Evolutionary conservation across 495 filamentous ascomycete species (phyloP).

Genomic region (Podospora tetraspora): DNA sequence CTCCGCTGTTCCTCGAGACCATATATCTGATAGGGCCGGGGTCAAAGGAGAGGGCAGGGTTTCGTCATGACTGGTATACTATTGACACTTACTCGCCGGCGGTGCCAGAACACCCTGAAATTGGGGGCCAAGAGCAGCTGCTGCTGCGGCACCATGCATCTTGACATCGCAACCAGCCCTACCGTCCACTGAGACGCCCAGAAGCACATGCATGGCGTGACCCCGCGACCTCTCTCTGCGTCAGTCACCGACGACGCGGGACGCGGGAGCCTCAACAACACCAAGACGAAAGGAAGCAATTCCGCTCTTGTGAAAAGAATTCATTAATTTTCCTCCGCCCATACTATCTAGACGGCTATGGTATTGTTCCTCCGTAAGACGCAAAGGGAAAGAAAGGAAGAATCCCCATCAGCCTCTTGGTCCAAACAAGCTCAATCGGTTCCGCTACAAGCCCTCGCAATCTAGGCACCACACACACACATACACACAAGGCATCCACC

Average conservation of each 20-base stretch:
- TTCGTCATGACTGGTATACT: too few relatives aligned
- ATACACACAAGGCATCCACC: neutral
- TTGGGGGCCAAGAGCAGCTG: neutral
- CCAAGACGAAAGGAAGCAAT: neutral
- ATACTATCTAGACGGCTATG: neutral
- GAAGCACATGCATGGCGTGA: neutral
- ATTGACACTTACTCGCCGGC: neutral
- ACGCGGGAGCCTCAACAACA: neutral
- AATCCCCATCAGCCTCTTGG: neutral
- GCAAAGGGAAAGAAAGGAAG: neutral
- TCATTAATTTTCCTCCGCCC: neutral
- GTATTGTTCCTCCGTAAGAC: neutral
- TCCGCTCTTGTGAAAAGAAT: neutral
- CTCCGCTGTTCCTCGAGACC: too few relatives aligned
- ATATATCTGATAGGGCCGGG: too few relatives aligned
- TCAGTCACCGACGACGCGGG: neutral
- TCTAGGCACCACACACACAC: neutral
- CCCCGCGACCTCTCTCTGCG: neutral
- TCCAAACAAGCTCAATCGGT: neutral
- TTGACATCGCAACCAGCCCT: neutral
- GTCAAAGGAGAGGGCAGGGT: too few relatives aligned
- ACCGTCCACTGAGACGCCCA: too few relatives aligned
- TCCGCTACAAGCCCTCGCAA: neutral
- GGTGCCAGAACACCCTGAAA: neutral
- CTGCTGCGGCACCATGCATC: neutral